phyloP scores from a whole-genome alignment of 768 basidiomycete species.

The Rhizopogon vinicolor region DNA sequence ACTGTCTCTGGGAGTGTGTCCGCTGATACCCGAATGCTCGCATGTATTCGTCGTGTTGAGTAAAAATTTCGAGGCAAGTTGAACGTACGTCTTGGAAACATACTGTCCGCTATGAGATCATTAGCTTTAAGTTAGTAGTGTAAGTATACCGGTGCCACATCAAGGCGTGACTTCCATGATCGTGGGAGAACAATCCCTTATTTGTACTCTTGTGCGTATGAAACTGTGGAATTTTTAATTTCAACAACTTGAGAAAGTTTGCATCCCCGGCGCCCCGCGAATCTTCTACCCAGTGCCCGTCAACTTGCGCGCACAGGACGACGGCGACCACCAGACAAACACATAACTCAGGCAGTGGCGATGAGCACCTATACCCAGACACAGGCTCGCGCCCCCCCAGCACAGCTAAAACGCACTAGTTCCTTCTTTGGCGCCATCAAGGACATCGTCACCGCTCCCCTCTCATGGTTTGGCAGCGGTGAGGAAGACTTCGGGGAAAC shows the following conservation, averaged over 20 bases:
- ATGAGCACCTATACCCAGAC: constrained; percentile 26
- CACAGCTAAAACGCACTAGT: constrained; percentile 44
- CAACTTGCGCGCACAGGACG: constrained; percentile 3
- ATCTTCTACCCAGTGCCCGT: constrained; percentile 15
- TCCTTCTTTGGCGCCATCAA: constrained; percentile 62
- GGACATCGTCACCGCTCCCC: constrained; percentile 61
- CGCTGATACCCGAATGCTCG: background rate
- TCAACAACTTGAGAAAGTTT: constrained; percentile 12
- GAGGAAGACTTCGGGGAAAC: constrained; percentile 46
- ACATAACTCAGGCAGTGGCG: constrained; percentile 6
- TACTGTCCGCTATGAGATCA: background rate
- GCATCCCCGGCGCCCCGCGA: constrained; percentile 2
- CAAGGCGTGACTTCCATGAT: background rate
- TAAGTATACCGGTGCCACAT: background rate
- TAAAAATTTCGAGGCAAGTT: background rate
- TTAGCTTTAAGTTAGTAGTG: background rate
- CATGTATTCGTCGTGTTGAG: constrained; percentile 3
- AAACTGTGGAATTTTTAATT: background rate
- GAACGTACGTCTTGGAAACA: constrained; percentile 13
- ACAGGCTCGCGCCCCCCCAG: constrained; percentile 18
- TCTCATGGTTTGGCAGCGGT: constrained; percentile 48
- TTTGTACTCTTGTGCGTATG: background rate
- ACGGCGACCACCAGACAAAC: constrained; percentile 14
- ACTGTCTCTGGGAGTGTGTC: constrained; percentile 11
- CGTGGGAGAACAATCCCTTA: constrained; percentile 12